phyloP scores from a whole-genome alignment of 768 basidiomycete species.

The Tulasnella sp. region DNA sequence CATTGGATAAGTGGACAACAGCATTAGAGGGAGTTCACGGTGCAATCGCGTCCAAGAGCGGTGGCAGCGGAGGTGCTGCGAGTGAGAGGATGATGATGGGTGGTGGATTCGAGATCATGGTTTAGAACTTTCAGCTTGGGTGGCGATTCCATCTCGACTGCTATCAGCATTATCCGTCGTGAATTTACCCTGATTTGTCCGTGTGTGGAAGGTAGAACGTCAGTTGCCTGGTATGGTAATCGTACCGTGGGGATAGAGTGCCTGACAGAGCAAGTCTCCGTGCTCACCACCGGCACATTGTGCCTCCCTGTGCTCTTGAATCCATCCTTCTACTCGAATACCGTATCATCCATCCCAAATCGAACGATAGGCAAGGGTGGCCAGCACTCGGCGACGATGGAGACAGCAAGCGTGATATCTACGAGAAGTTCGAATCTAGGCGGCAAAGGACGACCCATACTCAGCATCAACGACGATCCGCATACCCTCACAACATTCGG shows the following conservation, averaged over 20 bases:
- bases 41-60: slow-evolving; percentile 63
- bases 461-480: slow-evolving; percentile 21
- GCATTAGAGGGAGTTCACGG: slow-evolving; percentile 73
- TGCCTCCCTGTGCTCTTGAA: neutral
- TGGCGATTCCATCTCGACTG: neutral
- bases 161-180: neutral
- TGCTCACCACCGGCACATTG: slow-evolving; percentile 10
- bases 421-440: slow-evolving; percentile 9
- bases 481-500: slow-evolving; percentile 56
- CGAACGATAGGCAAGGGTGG: neutral
- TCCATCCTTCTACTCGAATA: neutral
- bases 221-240: neutral
- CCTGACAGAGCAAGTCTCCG: neutral
- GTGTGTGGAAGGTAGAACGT: neutral
- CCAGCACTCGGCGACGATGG: neutral
- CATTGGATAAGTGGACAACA: slow-evolving; percentile 76
- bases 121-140: neutral
- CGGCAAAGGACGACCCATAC: neutral
- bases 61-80: slow-evolving; percentile 19
- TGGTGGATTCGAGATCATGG: slow-evolving; percentile 14
- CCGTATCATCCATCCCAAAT: neutral
- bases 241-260: neutral
- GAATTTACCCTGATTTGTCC: neutral
- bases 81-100: slow-evolving; percentile 26
- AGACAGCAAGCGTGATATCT: slow-evolving; percentile 19